Evolutionary conservation across 2,329 filamentous ascomycete species (phyloP).

Genomic region (Diaporthe citriasiana): DNA sequence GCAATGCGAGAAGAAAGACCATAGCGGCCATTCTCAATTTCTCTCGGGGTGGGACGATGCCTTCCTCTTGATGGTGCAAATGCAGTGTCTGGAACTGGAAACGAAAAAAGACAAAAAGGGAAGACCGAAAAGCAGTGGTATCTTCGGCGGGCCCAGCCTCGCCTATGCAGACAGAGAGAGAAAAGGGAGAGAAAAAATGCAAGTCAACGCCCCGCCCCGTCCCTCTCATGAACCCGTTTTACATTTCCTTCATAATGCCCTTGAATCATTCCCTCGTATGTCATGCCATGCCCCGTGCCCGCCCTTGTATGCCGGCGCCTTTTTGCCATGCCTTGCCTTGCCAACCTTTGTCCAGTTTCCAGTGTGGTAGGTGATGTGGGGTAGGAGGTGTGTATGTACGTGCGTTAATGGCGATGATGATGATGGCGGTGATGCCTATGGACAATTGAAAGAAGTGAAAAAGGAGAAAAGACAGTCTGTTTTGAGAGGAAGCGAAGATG

Average conservation of each 20-base stretch:
- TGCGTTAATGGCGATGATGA: slow-evolving; percentile 1
- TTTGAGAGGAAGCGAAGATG: too few species aligned
- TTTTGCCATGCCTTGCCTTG: background rate
- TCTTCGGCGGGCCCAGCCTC: slow-evolving; percentile 33
- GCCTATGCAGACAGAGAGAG: slow-evolving; percentile 4
- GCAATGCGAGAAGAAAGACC: slow-evolving; percentile 18
- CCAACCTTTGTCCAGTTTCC: slow-evolving; percentile 2
- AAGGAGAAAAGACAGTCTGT: background rate
- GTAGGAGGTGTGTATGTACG: background rate
- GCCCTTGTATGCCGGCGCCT: background rate
- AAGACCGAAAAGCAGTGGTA: slow-evolving; percentile 6
- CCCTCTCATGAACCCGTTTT: slow-evolving; percentile 14
- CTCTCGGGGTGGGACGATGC: slow-evolving; percentile 2
- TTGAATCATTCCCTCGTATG: slow-evolving; percentile 15
- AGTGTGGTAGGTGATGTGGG: background rate
- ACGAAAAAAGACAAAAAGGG: background rate
- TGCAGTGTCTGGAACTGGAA: background rate
- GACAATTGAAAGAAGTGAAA: slow-evolving; percentile 17
- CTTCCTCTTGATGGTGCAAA: slow-evolving; percentile 21
- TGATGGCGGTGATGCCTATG: slow-evolving; percentile 19
- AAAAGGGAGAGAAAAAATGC: background rate
- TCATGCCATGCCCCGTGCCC: background rate
- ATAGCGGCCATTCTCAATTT: background rate
- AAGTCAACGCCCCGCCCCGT: slow-evolving; percentile 1
- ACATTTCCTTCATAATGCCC: slow-evolving; percentile 16